Evolutionary conservation across 1,139 yeast genomes (phyloP), one percentile per base, ranked within the genome.

Genomic region (Diutina pseudorugosa): DNA sequence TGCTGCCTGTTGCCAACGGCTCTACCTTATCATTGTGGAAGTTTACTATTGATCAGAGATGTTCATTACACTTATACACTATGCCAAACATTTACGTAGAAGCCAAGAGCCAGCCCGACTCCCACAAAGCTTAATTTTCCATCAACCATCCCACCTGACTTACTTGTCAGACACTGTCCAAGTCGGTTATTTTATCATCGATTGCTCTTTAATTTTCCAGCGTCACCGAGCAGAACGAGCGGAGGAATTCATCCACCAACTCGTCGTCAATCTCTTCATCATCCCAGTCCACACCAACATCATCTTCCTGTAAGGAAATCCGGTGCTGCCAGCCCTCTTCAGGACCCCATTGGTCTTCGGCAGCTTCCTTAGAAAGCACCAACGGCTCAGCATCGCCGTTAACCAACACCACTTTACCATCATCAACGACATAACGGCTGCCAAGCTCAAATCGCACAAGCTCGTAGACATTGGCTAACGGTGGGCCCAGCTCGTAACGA

Each of bases 401-500:
- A 18, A 12, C 25, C 1, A 45, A 12, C 19, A 45, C 40, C 12
- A 45, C 21, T 6, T n/a, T 25, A 18, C 27, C 49, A 12, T 18
- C 40, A 9, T 16, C 41, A 9, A 45, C 20, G 3, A 5, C 12
- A 6, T 45, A 45, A 4, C 12, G 7, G 12, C 49, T 41, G 1
- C 40, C 49, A 18, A 45, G 18, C 23, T 45, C 49, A 27, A 21
- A 45, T 4, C 49, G 36, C 14, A 45, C 40, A 33, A 45, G 27
- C 40, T 45, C 49, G 23, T 45, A 45, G 7, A 25, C 49, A 45
- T 12, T 45, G 11, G 19, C 25, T 2, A 45, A 45, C 1, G n/a
- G n/a, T 3, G 49, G 49, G 20, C 49, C 49, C 49, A 45, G 49
- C n/a, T 16, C 21, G 27, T 45, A 45, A 5, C 49, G 36, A 8